These are phyloP conservation scores for Malassezia brasiliensis DNA, from an alignment of 1,284 basidiomycete species.

Conservation along the genomic window DNA sequence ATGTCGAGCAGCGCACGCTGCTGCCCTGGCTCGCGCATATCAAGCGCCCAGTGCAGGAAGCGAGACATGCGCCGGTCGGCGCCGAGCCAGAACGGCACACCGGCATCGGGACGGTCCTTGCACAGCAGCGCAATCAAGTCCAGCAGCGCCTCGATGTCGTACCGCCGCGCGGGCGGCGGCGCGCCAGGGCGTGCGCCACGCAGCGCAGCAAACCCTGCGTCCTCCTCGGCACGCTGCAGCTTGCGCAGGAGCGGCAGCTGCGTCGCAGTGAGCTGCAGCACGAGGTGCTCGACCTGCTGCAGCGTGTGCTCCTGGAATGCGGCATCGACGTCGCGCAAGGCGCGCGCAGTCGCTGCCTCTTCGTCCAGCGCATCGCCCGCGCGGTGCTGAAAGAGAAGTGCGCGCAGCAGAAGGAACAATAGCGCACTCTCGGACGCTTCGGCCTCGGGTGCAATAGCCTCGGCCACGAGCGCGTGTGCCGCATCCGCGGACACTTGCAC, in stretches of 20 bases:
- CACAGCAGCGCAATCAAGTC: constrained; percentile 40
- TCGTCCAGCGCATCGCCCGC: constrained; percentile 51
- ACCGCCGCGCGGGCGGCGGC: constrained; percentile 24
- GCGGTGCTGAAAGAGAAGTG: constrained; percentile 53
- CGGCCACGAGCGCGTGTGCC: constrained; percentile 22
- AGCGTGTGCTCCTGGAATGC: constrained; percentile 44
- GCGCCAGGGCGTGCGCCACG: constrained; percentile 26
- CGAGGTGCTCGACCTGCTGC: constrained; percentile 35
- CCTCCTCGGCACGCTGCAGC: constrained; percentile 45
- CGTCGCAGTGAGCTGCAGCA: constrained; percentile 26
- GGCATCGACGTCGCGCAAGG: constrained; percentile 25
- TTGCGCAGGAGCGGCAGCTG: constrained; percentile 41
- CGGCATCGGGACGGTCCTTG: constrained; percentile 32
- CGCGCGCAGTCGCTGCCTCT: constrained; percentile 8
- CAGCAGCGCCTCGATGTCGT: constrained; percentile 47
- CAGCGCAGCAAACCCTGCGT: constrained; percentile 37
- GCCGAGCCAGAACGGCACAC: constrained; percentile 38
- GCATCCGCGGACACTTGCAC: constrained; percentile 31
- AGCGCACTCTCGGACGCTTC: constrained; percentile 53
- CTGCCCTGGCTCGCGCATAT: constrained; percentile 41
- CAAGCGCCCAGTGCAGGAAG: constrained; percentile 45
- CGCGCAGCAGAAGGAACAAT: constrained; percentile 56
- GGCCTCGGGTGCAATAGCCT: constrained; percentile 9
- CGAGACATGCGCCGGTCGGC: constrained; percentile 50
- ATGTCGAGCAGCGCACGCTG: constrained; percentile 44